Conservation (phyloP, 805 yeast species). For the Sugiyamaella marilandica region DNA sequence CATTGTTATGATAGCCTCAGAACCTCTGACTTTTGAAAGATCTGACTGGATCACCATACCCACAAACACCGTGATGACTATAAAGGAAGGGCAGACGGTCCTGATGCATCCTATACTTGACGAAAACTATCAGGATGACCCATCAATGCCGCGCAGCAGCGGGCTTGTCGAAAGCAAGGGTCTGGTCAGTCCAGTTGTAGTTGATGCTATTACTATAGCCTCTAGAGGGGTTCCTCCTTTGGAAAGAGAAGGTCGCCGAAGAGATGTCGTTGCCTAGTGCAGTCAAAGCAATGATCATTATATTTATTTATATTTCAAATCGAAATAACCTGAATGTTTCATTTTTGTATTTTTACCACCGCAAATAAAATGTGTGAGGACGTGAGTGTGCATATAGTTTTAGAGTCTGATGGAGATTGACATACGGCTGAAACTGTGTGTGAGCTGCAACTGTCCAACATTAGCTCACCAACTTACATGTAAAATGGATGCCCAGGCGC, state of each 20-base stretch:
- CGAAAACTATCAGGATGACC: constrained; percentile 76
- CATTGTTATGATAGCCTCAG: constrained; percentile 94
- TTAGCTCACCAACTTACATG: background rate
- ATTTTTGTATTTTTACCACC: no score
- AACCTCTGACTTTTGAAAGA: constrained; percentile 92
- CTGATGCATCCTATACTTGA: constrained; percentile 85
- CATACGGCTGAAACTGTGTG: background rate
- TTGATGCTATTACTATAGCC: constrained; percentile 42
- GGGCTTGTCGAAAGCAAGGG: constrained; percentile 88
- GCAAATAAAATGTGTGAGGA: no score
- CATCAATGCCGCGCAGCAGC: constrained; percentile 63
- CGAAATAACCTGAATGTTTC: no score
- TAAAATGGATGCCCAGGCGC: constrained; percentile 12
- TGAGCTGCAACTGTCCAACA: background rate
- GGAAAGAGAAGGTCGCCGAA: constrained; percentile 65
- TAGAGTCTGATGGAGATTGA: no score
- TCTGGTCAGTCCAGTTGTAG: constrained; percentile 85
- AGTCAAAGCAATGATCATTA: no score
- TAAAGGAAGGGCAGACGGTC: constrained; percentile 72
- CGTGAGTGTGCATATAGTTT: no score
- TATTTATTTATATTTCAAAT: no score
- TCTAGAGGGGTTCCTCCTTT: constrained; percentile 65
- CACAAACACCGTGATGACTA: constrained; percentile 78
- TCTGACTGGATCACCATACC: constrained; percentile 98
- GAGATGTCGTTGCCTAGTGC: constrained; percentile 10